phyloP scores from a whole-genome alignment of 108 stramenopile species.

The Aureococcus anophagefferens region DNA sequence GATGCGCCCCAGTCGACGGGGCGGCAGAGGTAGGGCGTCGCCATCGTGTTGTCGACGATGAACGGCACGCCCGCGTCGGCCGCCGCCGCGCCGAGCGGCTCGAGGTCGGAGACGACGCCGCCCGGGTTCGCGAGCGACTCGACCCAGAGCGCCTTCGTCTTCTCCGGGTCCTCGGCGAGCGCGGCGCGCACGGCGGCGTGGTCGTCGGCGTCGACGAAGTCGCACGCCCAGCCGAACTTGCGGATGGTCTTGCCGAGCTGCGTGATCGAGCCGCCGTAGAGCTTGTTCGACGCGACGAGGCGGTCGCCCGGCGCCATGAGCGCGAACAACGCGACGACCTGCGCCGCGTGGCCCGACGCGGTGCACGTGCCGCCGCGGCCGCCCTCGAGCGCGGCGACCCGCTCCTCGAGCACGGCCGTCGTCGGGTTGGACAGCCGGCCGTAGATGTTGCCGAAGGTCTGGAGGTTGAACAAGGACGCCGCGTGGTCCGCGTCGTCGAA shows the following conservation, averaged over 20 bases:
- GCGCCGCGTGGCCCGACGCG: slow-evolving; percentile 55
- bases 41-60: slow-evolving; percentile 77
- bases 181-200: slow-evolving; percentile 31
- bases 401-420: slow-evolving; percentile 58
- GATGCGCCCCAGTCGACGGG: slow-evolving; percentile 73
- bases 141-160: slow-evolving; percentile 67
- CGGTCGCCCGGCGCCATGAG: slow-evolving; percentile 70
- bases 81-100: slow-evolving; percentile 52
- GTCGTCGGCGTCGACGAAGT: slow-evolving; percentile 63
- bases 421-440: slow-evolving; percentile 32
- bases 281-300: slow-evolving; percentile 49
- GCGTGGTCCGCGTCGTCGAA: slow-evolving; percentile 69
- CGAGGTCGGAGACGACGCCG: slow-evolving; percentile 54
- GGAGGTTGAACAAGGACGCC: slow-evolving; percentile 64
- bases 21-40: slow-evolving; percentile 60
- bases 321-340: slow-evolving; percentile 59
- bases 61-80: slow-evolving; percentile 52
- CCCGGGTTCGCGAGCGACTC: slow-evolving; percentile 60
- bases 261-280: slow-evolving; percentile 64
- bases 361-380: slow-evolving; percentile 38
- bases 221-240: slow-evolving; percentile 6
- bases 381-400: slow-evolving; percentile 64
- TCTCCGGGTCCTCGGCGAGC: slow-evolving; percentile 56
- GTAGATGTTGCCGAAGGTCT: slow-evolving; percentile 80
- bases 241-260: slow-evolving; percentile 65